Base-by-base conservation (phyloP, 805 yeast species). In the Pichia heedii region DNA sequence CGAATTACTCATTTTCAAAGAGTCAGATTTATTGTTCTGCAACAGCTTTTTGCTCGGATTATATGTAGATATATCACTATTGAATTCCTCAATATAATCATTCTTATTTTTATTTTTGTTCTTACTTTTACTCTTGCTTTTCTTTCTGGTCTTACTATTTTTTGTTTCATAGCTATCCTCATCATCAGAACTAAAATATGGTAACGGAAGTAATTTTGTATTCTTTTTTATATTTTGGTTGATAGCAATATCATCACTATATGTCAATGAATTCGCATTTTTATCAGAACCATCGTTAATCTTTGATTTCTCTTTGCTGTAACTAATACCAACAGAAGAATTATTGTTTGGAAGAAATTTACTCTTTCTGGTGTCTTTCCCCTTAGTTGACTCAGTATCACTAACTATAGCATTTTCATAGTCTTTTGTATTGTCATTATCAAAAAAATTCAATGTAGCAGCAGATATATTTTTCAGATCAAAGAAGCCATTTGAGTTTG, bases 141-240 rank as follows among this genome's bases (percentile, higher is more conserved):
- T 30, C 19, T 6, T 21, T 22, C 4, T n/a, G 16, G 12, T 18
- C 12, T 6, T 6, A 3, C 15, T 27, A 27, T 11, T 27, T 11
- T 27, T 27, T 8, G 9, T 6, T 13, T 13, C 32, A 27, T 27
- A 27, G 16, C 12, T 27, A 7, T 27, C 24, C 18, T 40, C 47
- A 18, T 44, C 47, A 36, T 40, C 43, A 6, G 47, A 40, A 36
- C 47, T 40, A 10, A 40, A 24, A 13, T 21, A 29, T 20, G 41
- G 32, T 11, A 41, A 20, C 20, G 47, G 33, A 11, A 22, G 29
- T 3, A 21, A 7, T 9, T 15, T 27, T 27, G 32, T 12, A 24
- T 19, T 30, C 3, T 34, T 38, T 30, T 35, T 44, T 8, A 33
- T 19, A 13, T 24, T 22, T 8, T 37, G 21, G 21, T 34, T 36